Evolutionary conservation across 1,139 yeast genomes (phyloP).

Genomic region (Suhomyces coccinellae): DNA sequence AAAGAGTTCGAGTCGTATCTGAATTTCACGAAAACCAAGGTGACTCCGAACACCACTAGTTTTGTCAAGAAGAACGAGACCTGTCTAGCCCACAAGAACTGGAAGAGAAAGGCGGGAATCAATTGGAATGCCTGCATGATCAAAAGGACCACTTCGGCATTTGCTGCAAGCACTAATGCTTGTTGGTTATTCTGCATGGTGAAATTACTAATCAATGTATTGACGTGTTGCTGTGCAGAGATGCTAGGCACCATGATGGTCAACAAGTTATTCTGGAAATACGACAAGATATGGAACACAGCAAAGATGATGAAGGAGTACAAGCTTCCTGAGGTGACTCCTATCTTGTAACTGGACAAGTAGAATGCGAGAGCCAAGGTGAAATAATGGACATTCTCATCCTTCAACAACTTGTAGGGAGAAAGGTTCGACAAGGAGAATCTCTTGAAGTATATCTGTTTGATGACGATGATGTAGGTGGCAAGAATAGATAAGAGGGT

Average conservation of each 20-base stretch:
- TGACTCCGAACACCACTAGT: constrained; percentile 26
- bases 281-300: constrained; percentile 54
- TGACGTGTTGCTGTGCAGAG: constrained; percentile 17
- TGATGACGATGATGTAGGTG: constrained; percentile 50
- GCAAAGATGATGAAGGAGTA: constrained; percentile 60
- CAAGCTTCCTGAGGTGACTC: constrained; percentile 38
- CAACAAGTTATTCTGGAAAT: constrained; percentile 37
- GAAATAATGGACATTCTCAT: constrained; percentile 55
- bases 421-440: constrained; percentile 19
- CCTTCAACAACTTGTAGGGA: constrained; percentile 27
- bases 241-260: constrained; percentile 14
- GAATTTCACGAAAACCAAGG: constrained; percentile 46
- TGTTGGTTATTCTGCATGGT: constrained; percentile 45
- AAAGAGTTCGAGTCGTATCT: constrained; percentile 45
- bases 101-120: constrained; percentile 21
- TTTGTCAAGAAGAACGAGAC: constrained; percentile 20
- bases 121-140: constrained; percentile 25
- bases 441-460: constrained; percentile 43
- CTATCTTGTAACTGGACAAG: constrained; percentile 31
- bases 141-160: constrained; percentile 41
- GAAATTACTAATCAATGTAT: constrained; percentile 31
- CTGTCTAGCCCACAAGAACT: constrained; percentile 17
- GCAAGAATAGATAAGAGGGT: constrained; percentile 43
- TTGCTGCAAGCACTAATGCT: constrained; percentile 49
- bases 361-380: constrained; percentile 42